Conservation (phyloP, 371 early-diverging fungal genomes). For the Apophysomyces trapeziformis region DNA sequence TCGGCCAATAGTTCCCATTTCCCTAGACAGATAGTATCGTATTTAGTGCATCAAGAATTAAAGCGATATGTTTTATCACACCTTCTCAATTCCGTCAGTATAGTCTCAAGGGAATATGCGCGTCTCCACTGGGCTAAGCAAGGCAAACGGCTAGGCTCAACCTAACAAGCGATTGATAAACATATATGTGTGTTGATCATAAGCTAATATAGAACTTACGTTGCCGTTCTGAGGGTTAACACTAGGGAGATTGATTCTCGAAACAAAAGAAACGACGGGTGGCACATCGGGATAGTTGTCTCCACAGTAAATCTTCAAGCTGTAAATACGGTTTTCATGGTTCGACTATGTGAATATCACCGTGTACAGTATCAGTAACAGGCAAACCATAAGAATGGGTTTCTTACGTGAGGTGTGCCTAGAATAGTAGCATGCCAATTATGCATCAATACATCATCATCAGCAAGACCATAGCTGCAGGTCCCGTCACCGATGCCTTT, state of each 20-base stretch:
- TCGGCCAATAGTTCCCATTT: conserved; percentile 83
- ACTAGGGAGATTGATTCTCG: conserved; percentile 88
- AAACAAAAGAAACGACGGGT: conserved; percentile 81
- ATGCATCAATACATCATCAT: conserved; percentile 81
- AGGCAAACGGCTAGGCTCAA: conserved; percentile 66
- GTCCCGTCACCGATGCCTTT: conserved; percentile 96
- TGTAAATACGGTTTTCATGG: conserved; percentile 95
- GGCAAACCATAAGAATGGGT: neutral
- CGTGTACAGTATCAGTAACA: neutral
- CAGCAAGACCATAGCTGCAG: conserved; percentile 91
- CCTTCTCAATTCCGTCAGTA: conserved; percentile 85
- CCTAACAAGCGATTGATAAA: conserved; percentile 49
- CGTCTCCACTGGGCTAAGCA: conserved; percentile 87
- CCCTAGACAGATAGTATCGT: conserved; percentile 50
- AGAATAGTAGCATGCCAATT: conserved; percentile 97
- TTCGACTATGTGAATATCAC: conserved; percentile 63
- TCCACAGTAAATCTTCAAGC: conserved; percentile 84
- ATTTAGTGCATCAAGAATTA: neutral
- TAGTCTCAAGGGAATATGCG: conserved; percentile 78
- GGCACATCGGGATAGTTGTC: conserved; percentile 84
- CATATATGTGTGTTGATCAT: neutral
- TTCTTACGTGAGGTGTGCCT: conserved; percentile 88
- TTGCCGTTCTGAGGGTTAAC: conserved; percentile 83
- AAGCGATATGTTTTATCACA: conserved; percentile 34
- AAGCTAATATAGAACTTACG: conserved; percentile 44